These are phyloP conservation scores for Emergomyces africanus DNA, from an alignment of 2,329 filamentous ascomycete genomes.

Conservation along the genomic window DNA sequence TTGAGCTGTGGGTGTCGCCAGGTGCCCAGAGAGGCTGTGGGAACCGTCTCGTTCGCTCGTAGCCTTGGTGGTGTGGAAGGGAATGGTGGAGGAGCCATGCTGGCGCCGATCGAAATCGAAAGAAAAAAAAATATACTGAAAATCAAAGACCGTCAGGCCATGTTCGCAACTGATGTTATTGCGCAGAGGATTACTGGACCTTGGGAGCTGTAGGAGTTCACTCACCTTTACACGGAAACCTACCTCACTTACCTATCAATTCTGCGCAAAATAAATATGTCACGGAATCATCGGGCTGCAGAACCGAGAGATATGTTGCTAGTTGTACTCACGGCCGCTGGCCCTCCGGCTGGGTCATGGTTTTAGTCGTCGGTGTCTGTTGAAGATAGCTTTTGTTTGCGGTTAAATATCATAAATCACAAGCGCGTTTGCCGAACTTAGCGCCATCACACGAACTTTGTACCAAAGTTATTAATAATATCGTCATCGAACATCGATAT, in stretches of 20 bases:
- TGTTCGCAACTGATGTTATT: not conserved
- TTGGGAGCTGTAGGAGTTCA: not conserved
- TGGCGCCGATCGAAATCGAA: not conserved
- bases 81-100: conserved; percentile 23
- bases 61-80: conserved; percentile 33
- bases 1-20: conserved; percentile 85
- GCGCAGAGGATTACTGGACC: not conserved
- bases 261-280: not conserved
- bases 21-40: conserved; percentile 48
- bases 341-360: not conserved
- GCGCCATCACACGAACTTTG: not conserved
- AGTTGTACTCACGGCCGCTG: not conserved
- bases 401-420: not conserved
- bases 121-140: not conserved
- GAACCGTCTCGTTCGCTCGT: conserved; percentile 13
- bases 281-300: not conserved
- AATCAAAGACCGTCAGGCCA: not conserved
- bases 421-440: conserved; percentile 3
- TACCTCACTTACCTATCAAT: conserved; percentile 13
- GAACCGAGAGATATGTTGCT: not conserved
- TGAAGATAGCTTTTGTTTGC: not conserved
- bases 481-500: not conserved
- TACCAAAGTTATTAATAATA: too few relatives aligned
- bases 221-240: conserved; percentile 7
- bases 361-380: not conserved